Base-by-base conservation (phyloP, 2,329 filamentous ascomycete genomes). In the Mollisia scopiformis region DNA sequence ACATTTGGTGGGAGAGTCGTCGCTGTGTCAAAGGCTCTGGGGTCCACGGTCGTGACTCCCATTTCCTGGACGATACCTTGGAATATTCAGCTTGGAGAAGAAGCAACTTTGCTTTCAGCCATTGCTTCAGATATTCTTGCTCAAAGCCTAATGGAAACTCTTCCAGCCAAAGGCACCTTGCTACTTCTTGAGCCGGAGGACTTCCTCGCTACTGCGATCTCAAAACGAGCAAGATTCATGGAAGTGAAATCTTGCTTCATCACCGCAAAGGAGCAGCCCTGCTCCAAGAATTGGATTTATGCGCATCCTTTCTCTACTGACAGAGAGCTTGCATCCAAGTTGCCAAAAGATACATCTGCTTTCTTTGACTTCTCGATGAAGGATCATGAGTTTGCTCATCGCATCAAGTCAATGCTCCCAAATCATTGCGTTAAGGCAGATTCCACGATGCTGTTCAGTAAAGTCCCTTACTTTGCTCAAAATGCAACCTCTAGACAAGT, bases 51-150 rank as follows among this genome's bases (percentile, higher is more conserved):
- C 49, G n/a, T 16, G 1, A 57, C 47, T 8, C 19, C 39, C 1
- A 23, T 16, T 13, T 47, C 27, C n/a, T 61, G 54, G 59, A 49
- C 10, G 13, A 10, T 61, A 11, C 59, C 59, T 25, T 61, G 59
- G 59, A 27, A 16, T 14, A 28, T 61, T 6, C 10, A 8, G 2
- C 3, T 16, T 25, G 49, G 59, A 47, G 54, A 61, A 8, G 59
- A 57, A 19, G 3, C 39, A 14, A n/a, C 39, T 2, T 14, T 57
- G 13, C 28, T 61, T 7, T 47, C 41, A 6, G 55, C 59, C 10
- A 50, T 61, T 23, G 49, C 49, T 25, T 30, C 37, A 1, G 59
- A 57, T 16, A 37, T 61, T 1, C 11, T 57, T 10, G 59, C 59
- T 13, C 47, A 61, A 19, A 39, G 28, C 7, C 21, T 57, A 1